phyloP scores from a whole-genome alignment of 75 land plant species.

The Sequoiadendron giganteum region DNA sequence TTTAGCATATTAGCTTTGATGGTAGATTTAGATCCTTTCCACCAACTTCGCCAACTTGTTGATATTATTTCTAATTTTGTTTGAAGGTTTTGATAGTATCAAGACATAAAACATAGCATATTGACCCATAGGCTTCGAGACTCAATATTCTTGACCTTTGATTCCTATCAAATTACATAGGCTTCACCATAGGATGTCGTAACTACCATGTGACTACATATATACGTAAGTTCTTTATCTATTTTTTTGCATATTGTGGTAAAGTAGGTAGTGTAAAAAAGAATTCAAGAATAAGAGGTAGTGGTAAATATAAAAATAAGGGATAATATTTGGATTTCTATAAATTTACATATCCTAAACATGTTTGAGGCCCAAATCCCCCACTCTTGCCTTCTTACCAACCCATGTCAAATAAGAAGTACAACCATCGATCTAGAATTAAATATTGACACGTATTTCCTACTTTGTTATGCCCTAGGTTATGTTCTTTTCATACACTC shows the following conservation, averaged over 20 bases:
- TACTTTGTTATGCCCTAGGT: background rate
- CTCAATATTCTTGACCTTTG: background rate
- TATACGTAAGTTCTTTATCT: too few species aligned
- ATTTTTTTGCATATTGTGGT: too few species aligned
- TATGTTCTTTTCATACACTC: background rate
- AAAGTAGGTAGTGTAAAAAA: too few species aligned
- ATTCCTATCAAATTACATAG: background rate
- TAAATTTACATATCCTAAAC: too few species aligned
- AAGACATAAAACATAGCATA: background rate
- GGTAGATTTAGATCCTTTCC: background rate
- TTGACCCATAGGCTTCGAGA: background rate
- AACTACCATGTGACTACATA: too few species aligned
- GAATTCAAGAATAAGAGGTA: too few species aligned
- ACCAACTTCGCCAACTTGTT: background rate
- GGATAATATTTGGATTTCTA: too few species aligned
- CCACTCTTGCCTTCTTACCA: too few species aligned
- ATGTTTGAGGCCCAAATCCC: too few species aligned
- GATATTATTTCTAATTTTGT: background rate
- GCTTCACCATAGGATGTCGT: too few species aligned
- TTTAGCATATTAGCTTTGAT: background rate
- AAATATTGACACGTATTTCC: background rate
- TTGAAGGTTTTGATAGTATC: background rate
- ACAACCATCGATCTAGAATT: background rate
- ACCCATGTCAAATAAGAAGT: too few species aligned
- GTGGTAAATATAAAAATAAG: too few species aligned